phyloP scores from a whole-genome alignment of 225 moss, liverwort and hornwort species.

The Asterella californica region DNA sequence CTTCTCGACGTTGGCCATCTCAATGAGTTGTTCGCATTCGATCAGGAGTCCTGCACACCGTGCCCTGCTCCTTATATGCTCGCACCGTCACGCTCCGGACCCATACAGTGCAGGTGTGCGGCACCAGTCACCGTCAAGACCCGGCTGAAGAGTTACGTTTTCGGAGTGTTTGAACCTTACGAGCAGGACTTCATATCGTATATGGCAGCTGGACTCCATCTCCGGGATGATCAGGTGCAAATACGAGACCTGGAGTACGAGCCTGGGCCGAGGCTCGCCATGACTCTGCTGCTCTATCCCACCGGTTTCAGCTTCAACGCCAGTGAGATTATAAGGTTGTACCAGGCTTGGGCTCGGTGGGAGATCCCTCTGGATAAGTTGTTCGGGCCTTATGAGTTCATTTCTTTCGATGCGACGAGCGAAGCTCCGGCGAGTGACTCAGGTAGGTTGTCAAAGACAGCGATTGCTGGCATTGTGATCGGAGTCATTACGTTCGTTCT shows the following conservation, averaged over 20 bases:
- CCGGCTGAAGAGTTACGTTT: conserved; percentile 75
- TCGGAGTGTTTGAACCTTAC: conserved; percentile 49
- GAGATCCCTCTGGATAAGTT: conserved; percentile 32
- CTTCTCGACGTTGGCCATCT: conserved; percentile 19
- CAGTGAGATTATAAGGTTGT: conserved; percentile 47
- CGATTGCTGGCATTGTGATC: conserved; percentile 33
- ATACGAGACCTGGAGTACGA: conserved; percentile 48
- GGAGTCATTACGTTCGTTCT: conserved; percentile 34
- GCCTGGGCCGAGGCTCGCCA: conserved; percentile 52
- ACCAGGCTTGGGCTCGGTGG: conserved; percentile 42
- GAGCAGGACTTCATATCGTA: conserved; percentile 35
- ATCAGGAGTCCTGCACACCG: conserved; percentile 18
- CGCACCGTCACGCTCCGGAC: conserved; percentile 1
- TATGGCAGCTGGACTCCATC: conserved; percentile 40
- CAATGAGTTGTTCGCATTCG: neutral
- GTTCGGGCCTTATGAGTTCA: conserved; percentile 78
- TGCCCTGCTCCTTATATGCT: conserved; percentile 30
- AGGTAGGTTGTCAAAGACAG: conserved; percentile 12
- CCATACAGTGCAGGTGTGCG: conserved; percentile 29
- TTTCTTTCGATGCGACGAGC: conserved; percentile 38
- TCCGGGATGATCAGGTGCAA: conserved; percentile 48
- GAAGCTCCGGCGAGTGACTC: neutral
- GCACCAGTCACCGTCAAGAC: conserved; percentile 46
- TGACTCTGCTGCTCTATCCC: conserved; percentile 55
- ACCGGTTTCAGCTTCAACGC: conserved; percentile 39